These are phyloP conservation scores for Alternaria sp. DNA, from an alignment of 2,329 filamentous ascomycete genomes.

Conservation along the genomic window DNA sequence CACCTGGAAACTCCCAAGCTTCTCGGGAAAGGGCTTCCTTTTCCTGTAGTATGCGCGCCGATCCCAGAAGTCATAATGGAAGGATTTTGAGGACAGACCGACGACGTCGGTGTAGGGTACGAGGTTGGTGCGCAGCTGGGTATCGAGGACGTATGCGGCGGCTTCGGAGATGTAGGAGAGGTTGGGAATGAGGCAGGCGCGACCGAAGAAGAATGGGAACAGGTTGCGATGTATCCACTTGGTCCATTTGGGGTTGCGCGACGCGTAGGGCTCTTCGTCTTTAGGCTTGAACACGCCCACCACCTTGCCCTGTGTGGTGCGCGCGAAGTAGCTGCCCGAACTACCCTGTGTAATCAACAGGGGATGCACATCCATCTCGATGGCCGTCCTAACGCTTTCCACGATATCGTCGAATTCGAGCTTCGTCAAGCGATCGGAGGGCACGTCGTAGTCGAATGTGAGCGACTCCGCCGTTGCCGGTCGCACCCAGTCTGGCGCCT, in stretches of 20 bases:
- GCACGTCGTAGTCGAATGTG: constrained; percentile 60
- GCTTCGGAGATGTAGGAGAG: constrained; percentile 98
- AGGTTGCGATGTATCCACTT: constrained; percentile 99
- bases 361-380: constrained; percentile 88
- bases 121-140: constrained; percentile 84
- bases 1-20: constrained; percentile 95
- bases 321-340: constrained; percentile 96
- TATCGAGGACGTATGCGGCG: constrained; percentile 92
- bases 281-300: constrained; percentile 99
- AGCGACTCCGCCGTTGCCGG: constrained; percentile 79
- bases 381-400: constrained; percentile 87
- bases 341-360: constrained; percentile 97
- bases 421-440: constrained; percentile 73
- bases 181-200: constrained; percentile 95
- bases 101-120: constrained; percentile 98
- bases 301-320: constrained; percentile 88
- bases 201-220: constrained; percentile 95
- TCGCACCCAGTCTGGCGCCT: constrained; percentile 84
- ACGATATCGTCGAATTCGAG: constrained; percentile 86
- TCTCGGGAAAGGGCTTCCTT: constrained; percentile 83
- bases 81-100: constrained; percentile 91
- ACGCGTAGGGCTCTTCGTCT: constrained; percentile 97
- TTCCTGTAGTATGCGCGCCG: constrained; percentile 85
- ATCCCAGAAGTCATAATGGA: constrained; percentile 98
- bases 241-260: constrained; percentile 97